A percentile compares a stretch with the other conserved stretches of the same genome.
Conservation (phyloP, 352 stramenopile genomes). For the Halophytophthora batemanensis region DNA sequence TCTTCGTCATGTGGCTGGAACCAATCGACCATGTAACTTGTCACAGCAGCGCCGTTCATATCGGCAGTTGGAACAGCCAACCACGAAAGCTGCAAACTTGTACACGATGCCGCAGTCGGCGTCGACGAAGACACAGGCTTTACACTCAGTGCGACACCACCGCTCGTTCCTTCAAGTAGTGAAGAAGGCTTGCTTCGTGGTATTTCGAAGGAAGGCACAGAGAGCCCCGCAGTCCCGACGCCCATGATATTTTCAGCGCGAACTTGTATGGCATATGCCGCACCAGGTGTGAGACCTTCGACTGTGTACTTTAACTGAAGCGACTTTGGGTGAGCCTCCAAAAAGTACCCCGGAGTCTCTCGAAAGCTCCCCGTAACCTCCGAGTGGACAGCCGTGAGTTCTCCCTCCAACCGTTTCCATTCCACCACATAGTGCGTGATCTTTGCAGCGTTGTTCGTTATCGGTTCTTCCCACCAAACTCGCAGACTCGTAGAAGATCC, state of each 20-base stretch:
- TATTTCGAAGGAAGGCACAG: slow-evolving; percentile 52
- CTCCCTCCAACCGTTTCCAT: slow-evolving; percentile 55
- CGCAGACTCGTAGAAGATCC: slow-evolving; percentile 60
- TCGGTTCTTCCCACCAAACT: slow-evolving; percentile 87
- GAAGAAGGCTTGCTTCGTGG: slow-evolving; percentile 50
- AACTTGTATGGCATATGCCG: slow-evolving; percentile 51
- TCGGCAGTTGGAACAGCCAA: slow-evolving; percentile 23
- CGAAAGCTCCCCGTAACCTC: slow-evolving; percentile 24
- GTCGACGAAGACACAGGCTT: slow-evolving; percentile 28
- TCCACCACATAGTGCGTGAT: slow-evolving; percentile 89
- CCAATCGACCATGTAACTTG: slow-evolving; percentile 76
- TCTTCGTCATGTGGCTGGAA: slow-evolving; percentile 38
- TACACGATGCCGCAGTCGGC: slow-evolving; percentile 16
- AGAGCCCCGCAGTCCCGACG: slow-evolving; percentile 22
- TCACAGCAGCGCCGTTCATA: slow-evolving; percentile 43
- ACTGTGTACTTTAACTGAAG: slow-evolving; percentile 75
- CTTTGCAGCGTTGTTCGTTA: slow-evolving; percentile 72
- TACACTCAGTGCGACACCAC: slow-evolving; percentile 53
- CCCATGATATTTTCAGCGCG: slow-evolving; percentile 80
- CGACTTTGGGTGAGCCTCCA: slow-evolving; percentile 41
- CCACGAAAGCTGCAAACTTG: slow-evolving; percentile 52
- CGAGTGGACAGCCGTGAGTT: neutral
- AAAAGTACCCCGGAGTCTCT: slow-evolving; percentile 44
- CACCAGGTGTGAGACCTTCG: slow-evolving; percentile 32
- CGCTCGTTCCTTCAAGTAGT: slow-evolving; percentile 40